phyloP scores from a whole-genome alignment of 441 rosid genomes.

The Populus hybrid region DNA sequence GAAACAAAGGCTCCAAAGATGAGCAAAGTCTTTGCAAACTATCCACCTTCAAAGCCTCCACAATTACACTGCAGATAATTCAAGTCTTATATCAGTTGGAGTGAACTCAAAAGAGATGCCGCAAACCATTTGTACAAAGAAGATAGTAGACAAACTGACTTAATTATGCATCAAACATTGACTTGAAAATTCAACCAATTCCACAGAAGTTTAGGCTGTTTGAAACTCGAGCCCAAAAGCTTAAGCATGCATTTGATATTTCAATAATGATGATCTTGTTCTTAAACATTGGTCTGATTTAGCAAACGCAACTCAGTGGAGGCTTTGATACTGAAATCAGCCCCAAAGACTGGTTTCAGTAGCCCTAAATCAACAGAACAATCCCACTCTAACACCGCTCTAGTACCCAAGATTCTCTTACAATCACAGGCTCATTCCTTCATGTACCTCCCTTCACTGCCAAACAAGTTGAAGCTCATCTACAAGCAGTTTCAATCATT shows the following conservation, averaged over 20 bases:
- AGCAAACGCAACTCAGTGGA: background rate
- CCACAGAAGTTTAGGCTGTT: background rate
- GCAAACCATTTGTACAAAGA: background rate
- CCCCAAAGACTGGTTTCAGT: background rate
- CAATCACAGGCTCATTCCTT: background rate
- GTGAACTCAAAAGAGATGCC: slow-evolving; percentile 7
- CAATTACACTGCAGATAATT: slow-evolving; percentile 71
- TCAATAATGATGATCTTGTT: background rate
- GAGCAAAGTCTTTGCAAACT: slow-evolving; percentile 94
- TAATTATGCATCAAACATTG: background rate
- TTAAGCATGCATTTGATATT: background rate
- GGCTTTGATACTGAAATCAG: background rate
- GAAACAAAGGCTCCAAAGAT: slow-evolving; percentile 95
- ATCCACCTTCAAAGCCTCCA: slow-evolving; percentile 98
- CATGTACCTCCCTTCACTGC: background rate
- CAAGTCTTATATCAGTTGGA: slow-evolving; percentile 24
- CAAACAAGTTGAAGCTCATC: background rate
- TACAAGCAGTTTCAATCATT: background rate
- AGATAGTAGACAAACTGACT: background rate
- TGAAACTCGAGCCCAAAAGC: background rate
- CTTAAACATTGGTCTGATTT: background rate
- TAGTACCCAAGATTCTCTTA: background rate
- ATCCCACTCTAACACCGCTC: background rate
- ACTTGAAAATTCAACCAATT: background rate
- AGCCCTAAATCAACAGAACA: background rate